Base-by-base conservation (phyloP, 768 basidiomycete genomes). In the Calocybe gangraenosa region DNA sequence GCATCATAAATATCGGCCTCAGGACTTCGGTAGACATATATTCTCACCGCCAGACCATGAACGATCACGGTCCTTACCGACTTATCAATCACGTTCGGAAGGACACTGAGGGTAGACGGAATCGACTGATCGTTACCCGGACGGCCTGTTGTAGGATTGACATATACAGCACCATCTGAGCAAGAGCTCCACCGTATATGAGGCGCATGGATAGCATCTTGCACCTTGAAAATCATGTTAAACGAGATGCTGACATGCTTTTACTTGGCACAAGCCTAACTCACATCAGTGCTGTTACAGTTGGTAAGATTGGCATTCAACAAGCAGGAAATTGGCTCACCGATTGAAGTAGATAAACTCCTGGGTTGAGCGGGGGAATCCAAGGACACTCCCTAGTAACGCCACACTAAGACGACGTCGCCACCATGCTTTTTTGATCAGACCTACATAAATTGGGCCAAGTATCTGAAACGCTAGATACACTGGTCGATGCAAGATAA, bases 41-140 rank as follows among this genome's bases (percentile, higher is more conserved):
- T 68, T 51, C 67, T 64, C 72, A 70, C 84, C 67, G 51, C 79
- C 46, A 85, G 69, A 2, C 83, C 84, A 45, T 87, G 82, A 3
- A 79, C 78, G 34, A 87, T 79, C 22, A 87, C 76, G 0, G 70
- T 74, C 42, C 82, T 67, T 38, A 74, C 69, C 37, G 70, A 84
- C 63, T 83, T 83, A 58, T 85, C 83, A 48, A 86, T 85, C 46
- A 83, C 82, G 48, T 71, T 82, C 1, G 83, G 81, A 1, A 86
- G 67, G 2, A 85, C 78, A 9, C 76, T 80, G 40, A 85, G 66
- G 0, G 74, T 75, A 2, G 83, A 76, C 0, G 82, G 74, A 15
- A 79, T 71, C 14, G 79, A 81, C 32, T 63, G 61, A 52, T 85
- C 84, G n/a, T 57, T 56, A 13, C 71, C 69, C 18, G 50, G 53